A percentile compares a stretch with the other conserved stretches of the same genome.
Conservation (phyloP, 2,329 filamentous ascomycete species). For the Sphaerostilbella broomeana region DNA sequence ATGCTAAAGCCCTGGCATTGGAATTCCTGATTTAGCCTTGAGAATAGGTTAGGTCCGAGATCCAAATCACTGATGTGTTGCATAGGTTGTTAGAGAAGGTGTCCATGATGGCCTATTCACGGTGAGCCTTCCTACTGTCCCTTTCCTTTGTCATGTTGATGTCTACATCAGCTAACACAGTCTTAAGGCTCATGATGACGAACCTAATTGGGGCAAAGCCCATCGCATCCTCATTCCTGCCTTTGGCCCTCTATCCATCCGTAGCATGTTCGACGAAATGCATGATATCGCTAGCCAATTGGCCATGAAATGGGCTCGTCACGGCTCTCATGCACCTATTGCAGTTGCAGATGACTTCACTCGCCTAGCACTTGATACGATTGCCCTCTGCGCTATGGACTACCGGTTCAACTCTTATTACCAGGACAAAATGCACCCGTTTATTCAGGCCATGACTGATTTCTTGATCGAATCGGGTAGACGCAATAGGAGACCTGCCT, state of each 20-base stretch:
- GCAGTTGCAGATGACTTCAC: conserved; percentile 62
- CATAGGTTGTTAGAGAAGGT: conserved; percentile 49
- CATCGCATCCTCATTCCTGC: conserved; percentile 60
- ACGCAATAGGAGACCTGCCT: conserved; percentile 40
- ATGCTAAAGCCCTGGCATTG: conserved; percentile 8
- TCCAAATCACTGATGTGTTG: neutral
- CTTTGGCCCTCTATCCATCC: conserved; percentile 62
- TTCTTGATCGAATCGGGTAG: conserved; percentile 52
- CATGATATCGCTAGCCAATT: conserved; percentile 61
- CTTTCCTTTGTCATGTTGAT: neutral
- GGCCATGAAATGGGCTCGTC: conserved; percentile 60
- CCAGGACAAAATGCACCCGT: conserved; percentile 60
- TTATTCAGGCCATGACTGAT: conserved; percentile 60
- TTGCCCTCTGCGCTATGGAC: conserved; percentile 65
- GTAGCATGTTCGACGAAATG: conserved; percentile 63
- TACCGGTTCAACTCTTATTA: conserved; percentile 73
- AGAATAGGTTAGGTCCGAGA: too few relatives aligned
- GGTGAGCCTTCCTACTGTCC: conserved; percentile 25
- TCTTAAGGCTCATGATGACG: conserved; percentile 35
- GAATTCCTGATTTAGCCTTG: neutral
- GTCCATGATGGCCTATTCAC: conserved; percentile 63
- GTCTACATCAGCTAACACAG: conserved; percentile 21
- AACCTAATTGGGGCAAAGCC: conserved; percentile 61
- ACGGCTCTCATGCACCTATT: conserved; percentile 52
- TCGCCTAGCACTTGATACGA: conserved; percentile 64